Evolutionary conservation across 495 filamentous ascomycete species (phyloP), one percentile per base, ranked within the genome.

Genomic region (Penicillium malachiteum): DNA sequence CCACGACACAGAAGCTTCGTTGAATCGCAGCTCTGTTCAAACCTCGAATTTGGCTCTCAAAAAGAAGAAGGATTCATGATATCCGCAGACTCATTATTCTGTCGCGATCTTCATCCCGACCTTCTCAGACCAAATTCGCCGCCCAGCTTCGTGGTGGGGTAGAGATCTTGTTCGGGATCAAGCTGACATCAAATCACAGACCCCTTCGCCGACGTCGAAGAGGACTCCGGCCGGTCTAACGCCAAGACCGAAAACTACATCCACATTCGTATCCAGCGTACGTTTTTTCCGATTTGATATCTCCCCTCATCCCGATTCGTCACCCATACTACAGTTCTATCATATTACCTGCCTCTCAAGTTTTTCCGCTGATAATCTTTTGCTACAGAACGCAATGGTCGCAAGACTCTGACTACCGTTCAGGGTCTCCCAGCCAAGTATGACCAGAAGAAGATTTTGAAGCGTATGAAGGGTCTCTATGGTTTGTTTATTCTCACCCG

Each of bases 151-250:
- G 50, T 63, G 64, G 73, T 70, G 74, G 70, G 74, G 71, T 74
- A 74, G 58, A 55, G 50, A 60, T 63, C 66, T 62, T 50, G 62
- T 56, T 57, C 53, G 52, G 63, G 51, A 60, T 60, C 59, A 55
- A 72, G 67, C 74, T 75, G 67, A 76, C 72, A 66, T 60, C 63
- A 56, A 54, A 58, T 56, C 56, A 56, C 73, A 96, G 92, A 98
- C 89, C 94, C 94, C 88, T 98, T 98, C 93, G 94, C 94, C 87
- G 94, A 98, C 90, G 95, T 93, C 87, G 94, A 97, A 90, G 93
- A 96, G 85, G 91, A 94, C 78, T 90, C 89, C 75, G 92, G 91
- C 80, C 88, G 94, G 77, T 87, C 85, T 63, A 46, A 46, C 43
- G 87, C 87, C 73, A 89, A 95, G 82, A 88, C 91, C 77, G 91